Percentiles rank a stretch among this genome's conserved stretches.
Conservation (phyloP, 371 early-diverging fungal genomes). For the Rhizopus delemar region DNA sequence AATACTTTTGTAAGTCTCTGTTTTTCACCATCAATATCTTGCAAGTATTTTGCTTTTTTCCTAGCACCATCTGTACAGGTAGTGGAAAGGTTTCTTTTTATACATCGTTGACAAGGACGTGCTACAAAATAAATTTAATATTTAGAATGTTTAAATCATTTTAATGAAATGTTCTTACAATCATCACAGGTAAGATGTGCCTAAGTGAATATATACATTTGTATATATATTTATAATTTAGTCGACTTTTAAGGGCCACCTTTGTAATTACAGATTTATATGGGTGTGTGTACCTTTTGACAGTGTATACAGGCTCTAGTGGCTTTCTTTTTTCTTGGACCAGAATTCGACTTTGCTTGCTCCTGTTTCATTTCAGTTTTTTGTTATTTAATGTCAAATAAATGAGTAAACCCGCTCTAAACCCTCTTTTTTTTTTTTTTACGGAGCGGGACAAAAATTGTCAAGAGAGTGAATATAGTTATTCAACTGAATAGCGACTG, state of each 20-base stretch:
- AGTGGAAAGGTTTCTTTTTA: slow-evolving; percentile 69
- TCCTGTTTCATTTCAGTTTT: slow-evolving; percentile 20
- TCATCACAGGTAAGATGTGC: slow-evolving; percentile 68
- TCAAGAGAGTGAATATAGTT: background rate
- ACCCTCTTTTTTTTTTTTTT: background rate
- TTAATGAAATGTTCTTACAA: slow-evolving; percentile 37
- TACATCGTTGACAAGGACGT: slow-evolving; percentile 83
- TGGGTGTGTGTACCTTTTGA: slow-evolving; percentile 37
- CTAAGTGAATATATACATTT: slow-evolving; percentile 8
- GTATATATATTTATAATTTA: background rate
- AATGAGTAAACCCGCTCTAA: background rate
- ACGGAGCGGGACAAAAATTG: background rate
- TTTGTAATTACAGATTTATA: background rate
- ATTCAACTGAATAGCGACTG: background rate
- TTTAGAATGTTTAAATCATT: background rate
- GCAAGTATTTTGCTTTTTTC: slow-evolving; percentile 84
- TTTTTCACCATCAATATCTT: slow-evolving; percentile 44
- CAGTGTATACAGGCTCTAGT: slow-evolving; percentile 52
- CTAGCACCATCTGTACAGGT: slow-evolving; percentile 78
- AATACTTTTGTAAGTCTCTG: background rate
- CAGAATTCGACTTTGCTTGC: slow-evolving; percentile 16
- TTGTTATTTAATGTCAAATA: background rate
- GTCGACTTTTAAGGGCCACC: background rate
- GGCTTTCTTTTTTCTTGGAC: slow-evolving; percentile 34
- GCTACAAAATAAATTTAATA: slow-evolving; percentile 29